Conservation (phyloP, 2,329 filamentous ascomycete genomes). For the Endoconidiophora laricicola region DNA sequence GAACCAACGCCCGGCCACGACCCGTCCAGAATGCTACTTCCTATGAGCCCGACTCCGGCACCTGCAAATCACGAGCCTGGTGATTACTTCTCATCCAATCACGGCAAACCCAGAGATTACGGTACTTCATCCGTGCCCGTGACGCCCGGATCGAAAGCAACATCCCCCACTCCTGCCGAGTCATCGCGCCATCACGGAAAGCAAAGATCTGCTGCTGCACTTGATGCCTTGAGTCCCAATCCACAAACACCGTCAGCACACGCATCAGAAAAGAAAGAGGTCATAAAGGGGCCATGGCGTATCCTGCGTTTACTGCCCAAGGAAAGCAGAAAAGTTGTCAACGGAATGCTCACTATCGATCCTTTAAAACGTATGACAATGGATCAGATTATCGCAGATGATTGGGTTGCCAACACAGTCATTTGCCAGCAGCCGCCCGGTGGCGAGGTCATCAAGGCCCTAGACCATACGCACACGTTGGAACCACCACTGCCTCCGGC, state of each 20-base stretch:
- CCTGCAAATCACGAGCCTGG: conserved; percentile 15
- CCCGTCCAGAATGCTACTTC: conserved; percentile 34
- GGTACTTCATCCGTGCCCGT: not conserved
- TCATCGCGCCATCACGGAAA: not conserved
- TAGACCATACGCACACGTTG: conserved; percentile 69
- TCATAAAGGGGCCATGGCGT: conserved; percentile 85
- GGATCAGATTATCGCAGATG: conserved; percentile 70
- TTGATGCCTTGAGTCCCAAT: conserved; percentile 11
- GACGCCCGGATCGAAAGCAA: conserved; percentile 2
- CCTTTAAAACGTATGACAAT: conserved; percentile 70
- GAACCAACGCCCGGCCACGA: conserved; percentile 62
- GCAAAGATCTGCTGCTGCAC: conserved; percentile 6
- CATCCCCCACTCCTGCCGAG: conserved; percentile 4
- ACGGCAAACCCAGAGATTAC: not conserved
- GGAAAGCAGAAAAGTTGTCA: conserved; percentile 78
- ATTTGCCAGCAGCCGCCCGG: conserved; percentile 65
- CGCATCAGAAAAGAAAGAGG: conserved; percentile 43
- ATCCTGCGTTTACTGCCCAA: conserved; percentile 73
- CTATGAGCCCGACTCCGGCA: conserved; percentile 27
- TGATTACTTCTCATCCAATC: conserved; percentile 9
- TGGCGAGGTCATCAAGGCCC: conserved; percentile 53
- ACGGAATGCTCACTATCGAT: conserved; percentile 81
- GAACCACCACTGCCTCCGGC: conserved; percentile 46
- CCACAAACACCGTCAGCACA: conserved; percentile 7
- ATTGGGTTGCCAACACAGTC: conserved; percentile 72